These are phyloP conservation scores for Capronia epimyces DNA, from an alignment of 2,329 filamentous ascomycete genomes.

Conservation along the genomic window DNA sequence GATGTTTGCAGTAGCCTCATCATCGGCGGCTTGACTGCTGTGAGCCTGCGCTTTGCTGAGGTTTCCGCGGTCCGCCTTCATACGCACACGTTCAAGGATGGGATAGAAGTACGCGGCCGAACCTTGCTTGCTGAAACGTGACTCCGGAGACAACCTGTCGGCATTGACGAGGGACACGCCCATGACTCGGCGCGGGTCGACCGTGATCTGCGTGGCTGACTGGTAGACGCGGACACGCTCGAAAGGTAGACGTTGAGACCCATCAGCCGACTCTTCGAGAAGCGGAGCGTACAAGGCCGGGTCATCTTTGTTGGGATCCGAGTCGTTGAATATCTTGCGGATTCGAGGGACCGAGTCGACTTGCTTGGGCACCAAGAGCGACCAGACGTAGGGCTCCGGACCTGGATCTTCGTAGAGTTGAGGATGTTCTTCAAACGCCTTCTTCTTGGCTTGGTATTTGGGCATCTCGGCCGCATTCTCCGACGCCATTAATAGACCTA, in stretches of 20 bases:
- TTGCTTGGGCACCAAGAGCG: constrained; percentile 53
- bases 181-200: constrained; percentile 53
- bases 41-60: constrained; percentile 29
- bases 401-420: constrained; percentile 48
- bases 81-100: constrained; percentile 38
- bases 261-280: constrained; percentile 39
- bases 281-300: constrained; percentile 44
- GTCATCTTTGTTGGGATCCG: constrained; percentile 51
- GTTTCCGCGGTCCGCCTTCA: constrained; percentile 47
- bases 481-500: constrained; percentile 50
- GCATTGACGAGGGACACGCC: constrained; percentile 56
- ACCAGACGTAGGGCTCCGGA: constrained; percentile 53
- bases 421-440: constrained; percentile 47
- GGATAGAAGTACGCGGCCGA: constrained; percentile 60
- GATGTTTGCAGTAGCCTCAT: constrained; percentile 37
- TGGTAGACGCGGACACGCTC: constrained; percentile 57
- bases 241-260: constrained; percentile 33
- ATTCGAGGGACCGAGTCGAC: constrained; percentile 46
- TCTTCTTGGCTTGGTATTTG: constrained; percentile 45
- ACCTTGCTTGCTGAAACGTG: constrained; percentile 35
- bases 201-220: constrained; percentile 50
- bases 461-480: constrained; percentile 46
- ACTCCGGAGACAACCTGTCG: constrained; percentile 27
- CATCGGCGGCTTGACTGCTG: constrained; percentile 35
- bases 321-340: constrained; percentile 52